These are phyloP conservation scores for Rhizophora apiculata DNA, from an alignment of 345 rosid species.

Conservation along the genomic window DNA sequence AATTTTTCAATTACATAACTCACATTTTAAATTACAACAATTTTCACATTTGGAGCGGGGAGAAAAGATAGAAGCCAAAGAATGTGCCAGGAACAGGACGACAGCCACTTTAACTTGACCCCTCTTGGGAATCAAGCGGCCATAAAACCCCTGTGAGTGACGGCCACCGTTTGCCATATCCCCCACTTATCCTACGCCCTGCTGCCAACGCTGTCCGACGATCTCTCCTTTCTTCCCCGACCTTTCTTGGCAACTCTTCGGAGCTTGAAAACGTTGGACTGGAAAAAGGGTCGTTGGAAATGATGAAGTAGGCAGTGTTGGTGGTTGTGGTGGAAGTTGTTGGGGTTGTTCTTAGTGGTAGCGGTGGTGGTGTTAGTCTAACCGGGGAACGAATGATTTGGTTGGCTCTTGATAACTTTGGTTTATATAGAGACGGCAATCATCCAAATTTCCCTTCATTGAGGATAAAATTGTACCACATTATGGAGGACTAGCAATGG, in stretches of 20 bases:
- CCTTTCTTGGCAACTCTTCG: background rate
- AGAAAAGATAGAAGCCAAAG: constrained; percentile 38
- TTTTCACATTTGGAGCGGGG: no score
- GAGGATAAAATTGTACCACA: background rate
- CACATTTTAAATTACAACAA: no score
- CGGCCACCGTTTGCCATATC: constrained; percentile 12
- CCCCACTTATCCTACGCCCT: constrained; percentile 2
- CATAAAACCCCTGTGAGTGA: background rate
- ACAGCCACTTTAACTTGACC: constrained; percentile 47
- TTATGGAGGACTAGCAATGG: background rate
- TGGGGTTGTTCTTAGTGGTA: background rate
- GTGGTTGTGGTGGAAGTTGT: background rate
- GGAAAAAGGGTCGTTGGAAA: background rate
- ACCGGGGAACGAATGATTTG: no score
- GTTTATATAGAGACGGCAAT: background rate
- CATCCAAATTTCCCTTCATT: background rate
- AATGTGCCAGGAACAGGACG: constrained; percentile 44
- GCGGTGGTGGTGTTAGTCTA: background rate
- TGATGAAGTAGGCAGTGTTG: background rate
- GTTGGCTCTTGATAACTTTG: background rate
- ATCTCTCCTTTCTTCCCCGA: background rate
- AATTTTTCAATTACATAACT: no score
- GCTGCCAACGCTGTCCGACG: background rate
- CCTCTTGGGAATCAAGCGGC: constrained; percentile 46
- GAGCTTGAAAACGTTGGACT: background rate